Evolutionary conservation across 169 alveolate genomes (phyloP).

Genomic region (Babesia bigemina): DNA sequence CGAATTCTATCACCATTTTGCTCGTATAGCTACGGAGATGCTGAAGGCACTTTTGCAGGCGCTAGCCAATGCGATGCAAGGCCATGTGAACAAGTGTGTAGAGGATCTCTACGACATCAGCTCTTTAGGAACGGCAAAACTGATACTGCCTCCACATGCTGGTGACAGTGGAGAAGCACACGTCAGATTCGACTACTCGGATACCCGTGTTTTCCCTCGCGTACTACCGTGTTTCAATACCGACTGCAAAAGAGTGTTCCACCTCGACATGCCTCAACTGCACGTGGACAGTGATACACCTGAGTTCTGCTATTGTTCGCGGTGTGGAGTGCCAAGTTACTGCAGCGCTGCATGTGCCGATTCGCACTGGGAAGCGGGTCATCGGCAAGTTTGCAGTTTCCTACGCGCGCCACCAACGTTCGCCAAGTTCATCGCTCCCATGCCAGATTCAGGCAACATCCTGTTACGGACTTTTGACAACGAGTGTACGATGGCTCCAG

Average conservation of each 20-base stretch:
- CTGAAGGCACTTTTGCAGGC: slow-evolving; percentile 9
- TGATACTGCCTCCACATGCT: slow-evolving; percentile 40
- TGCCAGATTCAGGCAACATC: not conserved
- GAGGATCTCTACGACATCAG: slow-evolving; percentile 44
- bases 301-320: slow-evolving; percentile 50
- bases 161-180: not conserved
- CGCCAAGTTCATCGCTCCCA: slow-evolving; percentile 14
- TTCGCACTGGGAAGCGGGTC: slow-evolving; percentile 61
- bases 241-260: slow-evolving; percentile 46
- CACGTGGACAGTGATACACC: slow-evolving; percentile 32
- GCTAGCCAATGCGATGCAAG: not conserved
- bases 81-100: not conserved
- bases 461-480: slow-evolving; percentile 14
- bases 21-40: slow-evolving; percentile 35
- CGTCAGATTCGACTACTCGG: slow-evolving; percentile 13
- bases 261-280: slow-evolving; percentile 63
- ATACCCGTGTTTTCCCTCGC: slow-evolving; percentile 38
- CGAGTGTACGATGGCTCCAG: slow-evolving; percentile 6
- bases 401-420: slow-evolving; percentile 56
- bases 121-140: slow-evolving; percentile 30
- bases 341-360: slow-evolving; percentile 55
- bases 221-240: slow-evolving; percentile 66
- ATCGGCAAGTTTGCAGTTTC: slow-evolving; percentile 55
- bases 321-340: slow-evolving; percentile 68
- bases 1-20: slow-evolving; percentile 47